Percentiles rank a stretch among this genome's conserved stretches.
phyloP scores from a whole-genome alignment of 108 stramenopile genomes.

The Cyclotella sp. region DNA sequence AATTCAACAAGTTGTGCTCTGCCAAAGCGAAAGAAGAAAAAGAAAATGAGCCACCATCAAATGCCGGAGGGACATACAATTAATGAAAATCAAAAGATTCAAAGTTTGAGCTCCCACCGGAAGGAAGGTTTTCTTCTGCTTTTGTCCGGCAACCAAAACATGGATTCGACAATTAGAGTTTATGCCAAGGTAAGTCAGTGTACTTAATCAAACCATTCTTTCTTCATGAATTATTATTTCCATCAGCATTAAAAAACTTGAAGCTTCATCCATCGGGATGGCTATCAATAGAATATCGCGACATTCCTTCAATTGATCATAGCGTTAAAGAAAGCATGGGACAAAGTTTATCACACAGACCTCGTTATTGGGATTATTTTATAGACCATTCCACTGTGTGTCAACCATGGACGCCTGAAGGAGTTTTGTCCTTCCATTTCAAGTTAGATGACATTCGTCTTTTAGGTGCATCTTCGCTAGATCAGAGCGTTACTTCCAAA shows the following conservation, averaged over 20 bases:
- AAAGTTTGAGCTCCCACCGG: background rate
- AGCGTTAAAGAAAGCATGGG: background rate
- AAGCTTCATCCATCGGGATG: slow-evolving; percentile 48
- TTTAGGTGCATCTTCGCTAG: slow-evolving; percentile 34
- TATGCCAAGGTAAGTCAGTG: background rate
- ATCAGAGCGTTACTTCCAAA: background rate
- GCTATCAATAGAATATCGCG: slow-evolving; percentile 50
- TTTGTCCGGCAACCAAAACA: background rate
- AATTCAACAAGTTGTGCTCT: background rate
- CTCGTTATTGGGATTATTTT: slow-evolving; percentile 30
- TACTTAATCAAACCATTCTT: background rate
- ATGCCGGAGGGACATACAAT: background rate
- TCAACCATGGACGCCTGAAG: slow-evolving; percentile 37
- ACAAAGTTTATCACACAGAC: slow-evolving; percentile 11
- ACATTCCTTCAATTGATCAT: slow-evolving; percentile 6
- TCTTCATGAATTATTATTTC: background rate
- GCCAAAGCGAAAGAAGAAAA: slow-evolving; percentile 10
- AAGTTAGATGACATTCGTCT: slow-evolving; percentile 18
- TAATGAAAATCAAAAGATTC: background rate
- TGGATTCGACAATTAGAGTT: background rate
- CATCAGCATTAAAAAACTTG: background rate
- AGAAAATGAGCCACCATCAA: background rate
- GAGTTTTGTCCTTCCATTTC: slow-evolving; percentile 40
- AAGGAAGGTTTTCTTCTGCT: slow-evolving; percentile 10
- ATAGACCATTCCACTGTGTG: slow-evolving; percentile 19